Conservation (phyloP, 495 filamentous ascomycete genomes). For the Penicillium fimorum region DNA sequence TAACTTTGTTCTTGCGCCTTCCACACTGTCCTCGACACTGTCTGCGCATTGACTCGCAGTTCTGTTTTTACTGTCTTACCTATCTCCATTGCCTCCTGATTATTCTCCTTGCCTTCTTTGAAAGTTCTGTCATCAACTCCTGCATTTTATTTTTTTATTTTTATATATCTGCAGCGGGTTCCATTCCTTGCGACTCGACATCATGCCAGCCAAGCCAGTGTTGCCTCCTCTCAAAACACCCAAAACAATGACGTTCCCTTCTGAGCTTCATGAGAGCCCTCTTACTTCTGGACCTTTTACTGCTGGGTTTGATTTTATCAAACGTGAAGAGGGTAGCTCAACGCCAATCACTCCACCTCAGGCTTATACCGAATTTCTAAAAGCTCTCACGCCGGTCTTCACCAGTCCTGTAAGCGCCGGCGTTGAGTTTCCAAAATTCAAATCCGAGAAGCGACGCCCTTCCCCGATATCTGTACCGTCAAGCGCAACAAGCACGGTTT, state of each 20-base stretch:
- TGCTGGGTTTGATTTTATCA: conserved; percentile 24
- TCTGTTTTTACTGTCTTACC: too few species aligned
- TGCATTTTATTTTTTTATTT: too few species aligned
- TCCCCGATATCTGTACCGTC: conserved; percentile 43
- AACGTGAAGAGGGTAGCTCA: conserved; percentile 53
- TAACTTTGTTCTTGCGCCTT: too few species aligned
- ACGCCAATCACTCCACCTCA: conserved; percentile 92
- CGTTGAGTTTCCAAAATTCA: conserved; percentile 37
- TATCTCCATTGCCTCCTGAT: too few species aligned
- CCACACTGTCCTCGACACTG: too few species aligned
- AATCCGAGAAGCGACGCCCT: conserved; percentile 13
- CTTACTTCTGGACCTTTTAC: too few species aligned
- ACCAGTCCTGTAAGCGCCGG: conserved; percentile 40
- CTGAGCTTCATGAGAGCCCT: neutral
- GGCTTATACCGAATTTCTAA: conserved; percentile 91
- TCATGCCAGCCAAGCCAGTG: neutral
- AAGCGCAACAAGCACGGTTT: conserved; percentile 32
- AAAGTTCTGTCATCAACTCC: too few species aligned
- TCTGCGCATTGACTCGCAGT: too few species aligned
- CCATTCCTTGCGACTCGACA: too few species aligned
- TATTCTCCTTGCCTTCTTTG: too few species aligned
- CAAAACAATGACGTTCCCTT: neutral
- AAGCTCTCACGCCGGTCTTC: conserved; percentile 68
- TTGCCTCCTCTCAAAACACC: neutral
- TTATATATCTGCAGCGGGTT: too few species aligned